These are phyloP conservation scores for Fusarium sp. DNA, from an alignment of 2,329 filamentous ascomycete species.

Conservation along the genomic window DNA sequence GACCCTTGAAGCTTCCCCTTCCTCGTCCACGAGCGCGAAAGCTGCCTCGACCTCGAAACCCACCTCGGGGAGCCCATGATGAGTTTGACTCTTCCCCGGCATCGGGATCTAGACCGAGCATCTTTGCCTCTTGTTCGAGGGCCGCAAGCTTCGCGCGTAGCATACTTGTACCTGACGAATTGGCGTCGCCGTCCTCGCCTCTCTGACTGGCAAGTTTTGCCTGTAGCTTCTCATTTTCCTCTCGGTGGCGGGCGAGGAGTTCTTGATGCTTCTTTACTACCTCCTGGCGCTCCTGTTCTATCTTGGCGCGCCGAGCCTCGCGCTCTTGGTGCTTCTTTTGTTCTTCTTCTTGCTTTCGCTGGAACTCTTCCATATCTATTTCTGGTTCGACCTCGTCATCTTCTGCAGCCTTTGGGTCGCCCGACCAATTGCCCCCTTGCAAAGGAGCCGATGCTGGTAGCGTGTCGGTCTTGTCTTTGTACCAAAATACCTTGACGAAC, in stretches of 20 bases:
- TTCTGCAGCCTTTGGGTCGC: slow-evolving; percentile 26
- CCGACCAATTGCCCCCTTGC: slow-evolving; percentile 44
- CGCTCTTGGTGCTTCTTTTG: slow-evolving; percentile 76
- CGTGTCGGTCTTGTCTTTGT: slow-evolving; percentile 62
- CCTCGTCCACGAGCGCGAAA: slow-evolving; percentile 43
- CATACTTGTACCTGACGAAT: slow-evolving; percentile 65
- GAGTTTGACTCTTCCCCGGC: slow-evolving; percentile 54
- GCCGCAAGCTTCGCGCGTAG: slow-evolving; percentile 77
- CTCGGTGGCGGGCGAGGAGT: slow-evolving; percentile 70
- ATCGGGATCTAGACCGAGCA: slow-evolving; percentile 73
- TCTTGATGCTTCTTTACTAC: slow-evolving; percentile 73
- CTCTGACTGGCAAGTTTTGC: slow-evolving; percentile 58
- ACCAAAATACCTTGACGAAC: slow-evolving; percentile 88
- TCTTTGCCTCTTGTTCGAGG: slow-evolving; percentile 77
- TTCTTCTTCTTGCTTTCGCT: slow-evolving; percentile 74
- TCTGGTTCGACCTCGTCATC: slow-evolving; percentile 57
- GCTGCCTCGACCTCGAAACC: slow-evolving; percentile 48
- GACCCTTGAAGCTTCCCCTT: slow-evolving; percentile 54
- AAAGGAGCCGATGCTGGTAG: slow-evolving; percentile 41
- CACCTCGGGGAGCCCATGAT: slow-evolving; percentile 42
- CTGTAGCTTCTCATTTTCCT: slow-evolving; percentile 73
- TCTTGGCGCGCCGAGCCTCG: slow-evolving; percentile 68
- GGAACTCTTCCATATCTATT: slow-evolving; percentile 76
- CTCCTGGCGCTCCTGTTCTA: slow-evolving; percentile 70
- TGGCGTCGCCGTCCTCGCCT: slow-evolving; percentile 42